Base-by-base conservation (phyloP, 2,329 filamentous ascomycete genomes). In the Tolypocladium ovalisporum region DNA sequence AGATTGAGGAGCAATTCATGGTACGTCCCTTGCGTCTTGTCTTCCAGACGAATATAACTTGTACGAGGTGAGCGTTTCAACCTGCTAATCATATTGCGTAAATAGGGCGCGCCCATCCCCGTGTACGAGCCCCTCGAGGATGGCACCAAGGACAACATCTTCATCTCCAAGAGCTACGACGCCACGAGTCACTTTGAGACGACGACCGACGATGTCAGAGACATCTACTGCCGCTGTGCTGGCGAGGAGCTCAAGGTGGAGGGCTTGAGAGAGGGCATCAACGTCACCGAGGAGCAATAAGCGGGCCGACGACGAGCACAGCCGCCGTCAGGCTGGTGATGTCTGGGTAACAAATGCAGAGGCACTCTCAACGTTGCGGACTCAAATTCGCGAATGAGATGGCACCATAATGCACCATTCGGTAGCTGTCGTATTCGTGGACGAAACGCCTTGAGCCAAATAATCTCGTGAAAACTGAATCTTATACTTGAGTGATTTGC, bases 81-180 rank as follows among this genome's bases (percentile, higher is more conserved):
- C 13, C 9, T 42, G 36, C 52, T 57, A 39, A 57, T 36, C 24
- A 34, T 32, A 2, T 17, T 13, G 39, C 34, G 36, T 44, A 17
- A 54, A 19, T 54, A 85, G 82, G 83, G 90, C 32, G 77, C 90
- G 35, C 90, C 94, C 22, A 96, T 97, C 64, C 92, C 94, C 56
- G 82, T 99, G 60, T 97, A 97, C 74, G 91, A 96, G 76, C 95
- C 94, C 27, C 73, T 93, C 54, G 88, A 90, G 68, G 83, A 87
- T 68, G 94, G 94, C 62, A 80, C 78, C 65, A 88, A 86, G 65
- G 92, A 97, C 79, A 92, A 92, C 75, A 87, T 99, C 73, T 99
- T 91, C 79, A 91, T 99, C 71, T 96, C 91, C 68, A 97, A 95
- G 85, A 96, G 90, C 79, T 99, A 99, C 76, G 95, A 99, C 69